These are phyloP conservation scores for Boletus barrowsii DNA, from an alignment of 768 basidiomycete species.

Conservation along the genomic window DNA sequence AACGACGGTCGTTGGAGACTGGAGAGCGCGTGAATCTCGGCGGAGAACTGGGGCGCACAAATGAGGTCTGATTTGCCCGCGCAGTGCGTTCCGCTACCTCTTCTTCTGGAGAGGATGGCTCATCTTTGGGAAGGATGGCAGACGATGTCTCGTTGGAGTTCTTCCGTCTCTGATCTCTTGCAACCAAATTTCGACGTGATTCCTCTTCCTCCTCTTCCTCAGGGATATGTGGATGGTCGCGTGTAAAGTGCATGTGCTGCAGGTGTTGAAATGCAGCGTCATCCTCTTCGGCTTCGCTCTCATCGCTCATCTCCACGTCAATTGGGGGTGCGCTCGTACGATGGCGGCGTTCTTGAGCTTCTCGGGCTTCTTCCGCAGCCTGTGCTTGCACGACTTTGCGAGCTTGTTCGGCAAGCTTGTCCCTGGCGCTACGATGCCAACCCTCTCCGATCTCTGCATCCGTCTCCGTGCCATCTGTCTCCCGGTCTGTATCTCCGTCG, in stretches of 20 bases:
- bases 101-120: conserved; percentile 8
- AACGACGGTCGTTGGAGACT: conserved; percentile 11
- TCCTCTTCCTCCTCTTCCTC: conserved; percentile 68
- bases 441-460: conserved; percentile 55
- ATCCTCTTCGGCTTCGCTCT: conserved; percentile 68
- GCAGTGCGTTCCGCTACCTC: conserved; percentile 13
- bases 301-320: conserved; percentile 73
- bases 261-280: conserved; percentile 39
- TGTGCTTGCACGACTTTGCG: conserved; percentile 52
- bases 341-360: conserved; percentile 46
- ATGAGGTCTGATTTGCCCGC: conserved; percentile 13
- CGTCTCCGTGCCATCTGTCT: conserved; percentile 46
- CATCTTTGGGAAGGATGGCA: conserved; percentile 27
- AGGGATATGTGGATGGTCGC: conserved; percentile 58
- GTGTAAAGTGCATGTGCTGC: conserved; percentile 36
- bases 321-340: conserved; percentile 57
- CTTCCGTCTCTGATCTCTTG: conserved; percentile 21
- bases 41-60: conserved; percentile 14
- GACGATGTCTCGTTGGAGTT: conserved; percentile 33
- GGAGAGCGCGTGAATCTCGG: conserved; percentile 23
- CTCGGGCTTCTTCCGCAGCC: conserved; percentile 43
- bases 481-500: conserved; percentile 47
- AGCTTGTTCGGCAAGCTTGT: conserved; percentile 69
- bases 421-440: conserved; percentile 64
- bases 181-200: conserved; percentile 23